phyloP scores from a whole-genome alignment of 2,329 filamentous ascomycete species.

The Colletotrichum sp. region DNA sequence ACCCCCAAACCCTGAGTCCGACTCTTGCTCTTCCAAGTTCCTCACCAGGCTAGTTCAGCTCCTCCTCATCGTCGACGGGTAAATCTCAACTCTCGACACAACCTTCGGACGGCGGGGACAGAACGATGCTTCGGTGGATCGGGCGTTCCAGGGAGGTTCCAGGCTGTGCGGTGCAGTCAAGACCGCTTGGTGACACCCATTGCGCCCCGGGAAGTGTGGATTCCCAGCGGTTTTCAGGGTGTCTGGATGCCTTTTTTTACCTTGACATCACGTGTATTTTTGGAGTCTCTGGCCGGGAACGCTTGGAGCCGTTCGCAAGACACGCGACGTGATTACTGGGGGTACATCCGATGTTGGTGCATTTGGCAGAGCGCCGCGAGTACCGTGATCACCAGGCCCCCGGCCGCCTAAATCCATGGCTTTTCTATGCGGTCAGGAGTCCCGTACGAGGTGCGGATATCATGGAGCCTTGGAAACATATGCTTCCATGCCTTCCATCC shows the following conservation, averaged over 20 bases:
- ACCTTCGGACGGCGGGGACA: not conserved
- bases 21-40: not conserved
- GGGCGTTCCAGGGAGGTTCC: not conserved
- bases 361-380: not conserved
- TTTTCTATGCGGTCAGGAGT: not conserved
- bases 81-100: not conserved
- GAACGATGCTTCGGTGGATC: not conserved
- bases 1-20: not conserved
- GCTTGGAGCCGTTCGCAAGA: slow-evolving; percentile 1
- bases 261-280: not conserved
- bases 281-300: not conserved
- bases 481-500: not conserved
- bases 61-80: not conserved
- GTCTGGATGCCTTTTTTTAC: not conserved
- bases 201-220: not conserved
- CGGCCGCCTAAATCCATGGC: not conserved
- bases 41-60: not conserved
- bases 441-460: not conserved
- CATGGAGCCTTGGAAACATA: not conserved
- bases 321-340: not conserved
- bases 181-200: slow-evolving; percentile 2
- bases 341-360: not conserved
- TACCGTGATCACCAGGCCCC: not conserved
- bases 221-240: not conserved
- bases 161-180: not conserved